Base-by-base conservation (phyloP, 257 asterid species). In the Solanum pennellii region DNA sequence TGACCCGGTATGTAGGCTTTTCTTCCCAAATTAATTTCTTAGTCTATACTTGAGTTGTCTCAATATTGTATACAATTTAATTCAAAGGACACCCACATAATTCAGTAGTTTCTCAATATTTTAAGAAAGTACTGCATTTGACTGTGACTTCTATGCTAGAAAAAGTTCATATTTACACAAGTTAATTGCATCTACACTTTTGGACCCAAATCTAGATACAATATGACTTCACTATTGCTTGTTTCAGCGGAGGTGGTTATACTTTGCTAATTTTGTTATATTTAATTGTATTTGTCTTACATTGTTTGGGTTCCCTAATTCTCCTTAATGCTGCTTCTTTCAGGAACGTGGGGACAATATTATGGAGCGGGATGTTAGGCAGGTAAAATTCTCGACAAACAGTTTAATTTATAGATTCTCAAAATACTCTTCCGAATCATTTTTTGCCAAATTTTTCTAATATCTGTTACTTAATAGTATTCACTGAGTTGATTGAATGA, bases 291-390 rank as follows among this genome's bases (percentile, higher is more conserved):
- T 25, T 65, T 65, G 72, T 23, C 72, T 65, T 25, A 25, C 72
- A 65, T 5, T 65, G 18, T 65, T 65, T 12, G 35, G 31, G 35
- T 65, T 65, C 9, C 35, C 72, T 65, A 65, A 65, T 65, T 65
- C 72, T n/a, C 33, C 72, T 65, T 65, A 25, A 5, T 65, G 72
- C 21, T 86, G 73, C 20, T 87, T 84, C 75, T 86, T 90, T 89
- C 94, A 94, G 98, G 97, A 83, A 29, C 84, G 60, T 20, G 60
- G 87, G 85, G 96, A 91, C 86, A 85, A 89, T 87, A 90, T 92
- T 23, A 89, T 91, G 91, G 91, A 93, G 60, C 93, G 91, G 71
- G 99, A 95, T 89, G 98, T 95, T 87, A 94, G 98, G 88, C 93
- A 93, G 99, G 99, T 96, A 90, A 89, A 42, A 23, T 72, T 62